These are phyloP conservation scores for Cruciata laevipes DNA, from an alignment of 257 asterid genomes.

Conservation along the genomic window DNA sequence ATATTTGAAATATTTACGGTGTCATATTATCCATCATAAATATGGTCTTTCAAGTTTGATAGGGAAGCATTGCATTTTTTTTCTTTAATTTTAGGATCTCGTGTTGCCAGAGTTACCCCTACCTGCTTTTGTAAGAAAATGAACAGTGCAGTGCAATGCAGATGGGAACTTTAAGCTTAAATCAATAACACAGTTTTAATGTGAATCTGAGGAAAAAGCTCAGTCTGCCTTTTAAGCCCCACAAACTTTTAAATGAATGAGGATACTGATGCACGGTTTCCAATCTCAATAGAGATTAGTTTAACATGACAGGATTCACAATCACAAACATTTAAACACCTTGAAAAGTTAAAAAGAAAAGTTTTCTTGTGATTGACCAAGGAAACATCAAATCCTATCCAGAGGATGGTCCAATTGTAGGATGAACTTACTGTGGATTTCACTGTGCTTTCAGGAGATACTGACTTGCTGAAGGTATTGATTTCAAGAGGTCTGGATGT, in stretches of 20 bases:
- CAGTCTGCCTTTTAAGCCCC: neutral
- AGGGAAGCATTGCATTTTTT: neutral
- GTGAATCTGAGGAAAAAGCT: neutral
- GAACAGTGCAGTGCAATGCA: neutral
- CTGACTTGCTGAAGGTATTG: constrained; percentile 55
- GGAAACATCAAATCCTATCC: neutral
- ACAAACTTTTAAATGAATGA: neutral
- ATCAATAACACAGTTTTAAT: neutral
- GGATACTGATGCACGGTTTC: neutral
- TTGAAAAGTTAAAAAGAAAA: neutral
- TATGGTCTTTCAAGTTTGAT: neutral
- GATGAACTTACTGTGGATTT: neutral
- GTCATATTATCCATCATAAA: neutral
- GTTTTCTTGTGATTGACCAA: neutral
- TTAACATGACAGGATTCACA: neutral
- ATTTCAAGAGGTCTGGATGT: constrained; percentile 59
- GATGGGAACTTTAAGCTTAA: neutral
- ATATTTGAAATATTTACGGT: neutral
- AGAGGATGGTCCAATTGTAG: neutral
- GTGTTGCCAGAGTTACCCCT: neutral
- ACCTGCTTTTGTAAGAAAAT: neutral
- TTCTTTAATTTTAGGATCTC: neutral
- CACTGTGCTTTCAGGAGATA: constrained; percentile 51
- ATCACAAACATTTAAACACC: neutral
- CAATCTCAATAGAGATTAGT: neutral